Conservation (phyloP, 1,284 basidiomycete species). For the Fistulinella cinereoalba region DNA sequence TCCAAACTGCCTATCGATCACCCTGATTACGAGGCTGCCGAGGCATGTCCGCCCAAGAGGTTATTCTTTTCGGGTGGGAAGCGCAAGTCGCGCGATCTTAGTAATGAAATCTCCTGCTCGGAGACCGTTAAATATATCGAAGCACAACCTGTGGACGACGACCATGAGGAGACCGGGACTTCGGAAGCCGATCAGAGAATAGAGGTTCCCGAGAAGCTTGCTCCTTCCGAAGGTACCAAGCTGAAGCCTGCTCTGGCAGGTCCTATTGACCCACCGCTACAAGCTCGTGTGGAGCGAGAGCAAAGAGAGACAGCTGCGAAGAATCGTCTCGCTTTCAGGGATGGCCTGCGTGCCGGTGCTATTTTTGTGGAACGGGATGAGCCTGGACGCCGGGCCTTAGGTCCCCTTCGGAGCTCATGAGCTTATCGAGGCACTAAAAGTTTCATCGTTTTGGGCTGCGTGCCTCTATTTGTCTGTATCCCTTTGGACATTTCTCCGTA, state of each 20-base stretch:
- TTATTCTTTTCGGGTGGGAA: slow-evolving; percentile 23
- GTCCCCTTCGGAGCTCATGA: slow-evolving; percentile 25
- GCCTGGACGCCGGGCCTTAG: slow-evolving; percentile 29
- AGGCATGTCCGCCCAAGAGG: slow-evolving; percentile 30
- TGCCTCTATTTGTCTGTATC: slow-evolving; percentile 5
- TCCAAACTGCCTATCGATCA: slow-evolving; percentile 30
- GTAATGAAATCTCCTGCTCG: slow-evolving; percentile 9
- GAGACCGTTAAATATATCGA: slow-evolving; percentile 14
- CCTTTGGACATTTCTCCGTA: slow-evolving; percentile 1
- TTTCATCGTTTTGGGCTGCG: neutral
- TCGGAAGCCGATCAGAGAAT: slow-evolving; percentile 17
- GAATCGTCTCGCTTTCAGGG: slow-evolving; percentile 19
- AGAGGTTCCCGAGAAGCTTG: neutral
- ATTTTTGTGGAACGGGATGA: slow-evolving; percentile 29
- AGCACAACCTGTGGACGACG: slow-evolving; percentile 4
- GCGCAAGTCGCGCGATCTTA: slow-evolving; percentile 23
- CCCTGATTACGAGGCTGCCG: slow-evolving; percentile 29
- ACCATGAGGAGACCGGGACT: neutral
- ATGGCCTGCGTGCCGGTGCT: slow-evolving; percentile 33
- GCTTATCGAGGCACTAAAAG: neutral
- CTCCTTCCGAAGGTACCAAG: slow-evolving; percentile 5
- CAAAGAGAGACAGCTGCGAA: slow-evolving; percentile 22
- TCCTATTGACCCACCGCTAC: too few relatives aligned
- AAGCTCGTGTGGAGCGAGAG: slow-evolving; percentile 29
- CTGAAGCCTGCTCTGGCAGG: too few relatives aligned